These are phyloP conservation scores for Lavandula angustifolia DNA, from an alignment of 257 asterid species.

Conservation along the genomic window DNA sequence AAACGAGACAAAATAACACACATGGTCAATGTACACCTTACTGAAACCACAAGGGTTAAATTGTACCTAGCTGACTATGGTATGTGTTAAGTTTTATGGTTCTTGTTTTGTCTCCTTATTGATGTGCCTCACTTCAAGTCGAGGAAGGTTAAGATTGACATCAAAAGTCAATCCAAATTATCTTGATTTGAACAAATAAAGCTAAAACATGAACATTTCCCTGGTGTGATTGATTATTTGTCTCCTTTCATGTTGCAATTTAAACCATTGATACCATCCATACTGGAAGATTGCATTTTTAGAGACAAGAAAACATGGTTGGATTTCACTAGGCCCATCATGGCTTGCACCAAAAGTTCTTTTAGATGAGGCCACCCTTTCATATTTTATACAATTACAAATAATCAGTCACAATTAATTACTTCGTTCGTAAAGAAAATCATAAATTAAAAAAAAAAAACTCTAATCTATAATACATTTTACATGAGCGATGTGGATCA, in stretches of 20 bases:
- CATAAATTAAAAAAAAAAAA: no score
- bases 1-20: no score
- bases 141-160: background rate
- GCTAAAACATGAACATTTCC: background rate
- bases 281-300: slow-evolving; percentile 35
- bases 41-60: no score
- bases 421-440: no score
- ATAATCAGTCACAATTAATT: no score
- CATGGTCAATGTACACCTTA: no score
- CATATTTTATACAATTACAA: slow-evolving; percentile 41
- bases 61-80: no score
- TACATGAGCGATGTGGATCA: no score
- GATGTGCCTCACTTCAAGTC: no score
- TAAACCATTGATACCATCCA: slow-evolving; percentile 32
- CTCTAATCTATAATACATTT: no score
- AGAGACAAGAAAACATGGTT: slow-evolving; percentile 32
- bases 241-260: slow-evolving; percentile 32
- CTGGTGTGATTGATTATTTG: slow-evolving; percentile 5
- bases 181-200: slow-evolving; percentile 13
- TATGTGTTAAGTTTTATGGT: no score
- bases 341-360: slow-evolving; percentile 40
- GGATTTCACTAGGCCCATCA: slow-evolving; percentile 43
- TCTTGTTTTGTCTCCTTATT: no score
- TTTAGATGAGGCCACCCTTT: slow-evolving; percentile 47
- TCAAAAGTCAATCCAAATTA: background rate